Conservation (phyloP, 306 rosid species). For the Geum urbanum region DNA sequence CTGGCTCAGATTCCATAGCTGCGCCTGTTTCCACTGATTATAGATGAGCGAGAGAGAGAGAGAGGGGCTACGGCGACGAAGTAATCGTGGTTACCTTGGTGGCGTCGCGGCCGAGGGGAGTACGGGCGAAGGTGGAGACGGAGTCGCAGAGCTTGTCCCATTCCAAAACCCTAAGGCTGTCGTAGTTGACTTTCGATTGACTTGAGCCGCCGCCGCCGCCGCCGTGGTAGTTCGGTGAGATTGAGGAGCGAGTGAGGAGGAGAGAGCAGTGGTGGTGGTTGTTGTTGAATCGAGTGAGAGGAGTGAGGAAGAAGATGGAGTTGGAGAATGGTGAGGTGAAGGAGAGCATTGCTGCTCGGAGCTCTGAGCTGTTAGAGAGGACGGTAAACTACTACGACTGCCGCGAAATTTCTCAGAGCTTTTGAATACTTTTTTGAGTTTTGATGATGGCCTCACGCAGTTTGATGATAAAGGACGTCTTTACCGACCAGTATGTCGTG, state of each 20-base stretch:
- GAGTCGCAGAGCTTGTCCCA: conserved; percentile 89
- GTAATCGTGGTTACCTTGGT: conserved; percentile 40
- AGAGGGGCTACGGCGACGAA: neutral
- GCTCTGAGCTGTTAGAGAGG: neutral
- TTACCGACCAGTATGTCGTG: too few species aligned
- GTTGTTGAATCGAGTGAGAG: conserved; percentile 30
- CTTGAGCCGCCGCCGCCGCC: neutral
- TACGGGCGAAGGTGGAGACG: conserved; percentile 77
- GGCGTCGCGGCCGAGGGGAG: conserved; percentile 74
- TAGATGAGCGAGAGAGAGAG: neutral
- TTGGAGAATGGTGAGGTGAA: conserved; percentile 17
- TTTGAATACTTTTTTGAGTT: too few species aligned
- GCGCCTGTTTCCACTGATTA: conserved; percentile 40
- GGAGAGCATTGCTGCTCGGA: conserved; percentile 33
- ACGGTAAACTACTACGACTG: neutral
- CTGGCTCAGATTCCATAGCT: conserved; percentile 58
- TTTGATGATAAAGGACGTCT: neutral
- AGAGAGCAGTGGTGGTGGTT: conserved; percentile 20
- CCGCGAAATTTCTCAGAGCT: neutral
- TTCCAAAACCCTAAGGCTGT: conserved; percentile 75
- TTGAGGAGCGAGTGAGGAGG: conserved; percentile 21
- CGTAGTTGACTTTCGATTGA: conserved; percentile 37
- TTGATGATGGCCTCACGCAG: neutral
- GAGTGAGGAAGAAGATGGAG: conserved; percentile 23
- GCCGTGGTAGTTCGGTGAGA: conserved; percentile 14